Base-by-base conservation (phyloP, 306 rosid species). In the Phaseolus lunatus region DNA sequence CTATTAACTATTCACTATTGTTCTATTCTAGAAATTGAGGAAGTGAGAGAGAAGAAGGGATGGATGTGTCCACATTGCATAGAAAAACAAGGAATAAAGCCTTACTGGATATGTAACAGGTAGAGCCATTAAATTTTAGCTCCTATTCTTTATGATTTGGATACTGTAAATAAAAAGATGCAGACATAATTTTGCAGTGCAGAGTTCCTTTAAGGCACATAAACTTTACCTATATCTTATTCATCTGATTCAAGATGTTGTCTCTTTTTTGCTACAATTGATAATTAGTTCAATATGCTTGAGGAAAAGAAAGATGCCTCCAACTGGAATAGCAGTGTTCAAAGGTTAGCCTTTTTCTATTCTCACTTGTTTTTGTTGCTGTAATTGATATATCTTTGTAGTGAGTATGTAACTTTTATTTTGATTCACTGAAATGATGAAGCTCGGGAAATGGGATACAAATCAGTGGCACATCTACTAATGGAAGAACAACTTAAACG, bases 41-140 rank as follows among this genome's bases (percentile, higher is more conserved):
- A 85, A 24, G 95, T 88, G 72, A 89, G 86, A 64, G 31, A 84
- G 84, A 84, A 88, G 76, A 89, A 88, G 78, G 77, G 69, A 18
- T 92, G 97, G 97, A 88, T 85, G 90, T 90, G 97, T 72, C 95
- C 93, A n/a, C 97, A 89, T 79, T 92, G 97, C 78, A 80, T 84
- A 61, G 95, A 92, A 80, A 88, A 64, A 18, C 84, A 87, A 72
- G 97, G 95, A 79, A 80, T 45, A 9, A 84, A 58, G 7, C 91
- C 93, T 58, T 82, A 82, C 66, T 92, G 97, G 97, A 85, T 92
- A 76, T 92, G 97, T 68, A 92, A 88, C 93, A 90, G 97, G 97
- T 92, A 78, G 14, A 35, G n/a, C n/a, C 45, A 43, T 27, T 73
- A 35, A 59, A 41, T 56, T 29, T 29, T 13, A 22, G 47, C 29